phyloP scores from a whole-genome alignment of 306 rosid genomes.

The Vigna angularis region DNA sequence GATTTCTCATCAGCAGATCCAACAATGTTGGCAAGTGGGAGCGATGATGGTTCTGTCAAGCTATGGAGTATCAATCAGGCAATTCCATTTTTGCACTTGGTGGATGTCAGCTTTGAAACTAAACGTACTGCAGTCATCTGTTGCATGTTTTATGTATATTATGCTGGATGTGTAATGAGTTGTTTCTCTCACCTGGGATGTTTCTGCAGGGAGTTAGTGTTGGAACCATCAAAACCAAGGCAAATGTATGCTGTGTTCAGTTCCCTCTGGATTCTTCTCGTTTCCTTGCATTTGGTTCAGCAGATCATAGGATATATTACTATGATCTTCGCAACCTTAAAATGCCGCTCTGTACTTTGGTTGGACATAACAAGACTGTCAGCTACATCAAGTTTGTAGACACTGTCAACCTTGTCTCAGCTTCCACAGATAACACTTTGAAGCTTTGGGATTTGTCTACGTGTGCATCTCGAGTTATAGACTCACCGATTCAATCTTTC shows the following conservation, averaged over 20 bases:
- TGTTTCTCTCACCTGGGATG: slow-evolving; percentile 82
- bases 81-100: slow-evolving; percentile 97
- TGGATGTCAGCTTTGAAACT: slow-evolving; percentile 98
- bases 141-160: slow-evolving; percentile 60
- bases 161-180: slow-evolving; percentile 76
- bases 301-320: slow-evolving; percentile 91
- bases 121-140: slow-evolving; percentile 92
- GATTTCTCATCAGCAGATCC: slow-evolving; percentile 96
- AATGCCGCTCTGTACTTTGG: slow-evolving; percentile 80
- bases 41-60: slow-evolving; percentile 94
- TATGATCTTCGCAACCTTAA: slow-evolving; percentile 83
- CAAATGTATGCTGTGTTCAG: slow-evolving; percentile 96
- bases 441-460: slow-evolving; percentile 98
- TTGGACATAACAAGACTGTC: slow-evolving; percentile 93
- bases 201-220: slow-evolving; percentile 91
- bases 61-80: slow-evolving; percentile 99
- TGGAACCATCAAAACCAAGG: slow-evolving; percentile 93
- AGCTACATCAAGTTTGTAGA: slow-evolving; percentile 90
- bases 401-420: slow-evolving; percentile 69
- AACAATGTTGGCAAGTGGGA: slow-evolving; percentile 94
- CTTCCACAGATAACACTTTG: slow-evolving; percentile 90
- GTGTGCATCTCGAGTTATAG: slow-evolving; percentile 79
- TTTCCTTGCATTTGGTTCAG: slow-evolving; percentile 93
- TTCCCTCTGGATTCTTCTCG: slow-evolving; percentile 84
- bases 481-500: slow-evolving; percentile 79